phyloP scores from a whole-genome alignment of 2,329 filamentous ascomycete species.

The Nigrospora oryzae region DNA sequence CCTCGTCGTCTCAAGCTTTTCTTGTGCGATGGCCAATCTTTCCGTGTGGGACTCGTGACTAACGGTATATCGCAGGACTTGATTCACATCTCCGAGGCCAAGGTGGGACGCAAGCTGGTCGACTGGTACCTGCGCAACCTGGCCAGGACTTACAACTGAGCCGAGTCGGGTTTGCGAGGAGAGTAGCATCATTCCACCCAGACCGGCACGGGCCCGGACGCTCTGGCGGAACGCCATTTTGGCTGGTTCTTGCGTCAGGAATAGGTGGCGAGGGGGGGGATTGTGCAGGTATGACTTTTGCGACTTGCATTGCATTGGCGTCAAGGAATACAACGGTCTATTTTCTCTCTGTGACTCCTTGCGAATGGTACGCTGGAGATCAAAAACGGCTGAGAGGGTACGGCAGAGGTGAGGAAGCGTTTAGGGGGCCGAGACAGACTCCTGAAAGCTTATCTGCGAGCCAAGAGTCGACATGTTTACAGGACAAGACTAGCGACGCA shows the following conservation, averaged over 20 bases:
- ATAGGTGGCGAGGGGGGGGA: conserved; percentile 4
- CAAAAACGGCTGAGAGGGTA: too few relatives aligned
- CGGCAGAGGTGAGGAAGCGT: too few relatives aligned
- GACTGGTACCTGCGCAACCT: conserved; percentile 99
- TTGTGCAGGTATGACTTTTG: conserved; percentile 19
- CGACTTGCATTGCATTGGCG: conserved; percentile 29
- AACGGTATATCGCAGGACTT: conserved; percentile 55
- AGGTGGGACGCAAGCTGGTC: conserved; percentile 92
- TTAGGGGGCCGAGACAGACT: too few relatives aligned
- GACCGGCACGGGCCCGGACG: neutral
- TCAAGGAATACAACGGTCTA: conserved; percentile 15
- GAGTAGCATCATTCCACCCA: neutral
- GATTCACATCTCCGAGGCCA: conserved; percentile 97
- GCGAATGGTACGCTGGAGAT: too few relatives aligned
- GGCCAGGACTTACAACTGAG: conserved; percentile 77
- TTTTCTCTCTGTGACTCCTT: too few relatives aligned
- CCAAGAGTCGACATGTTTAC: too few relatives aligned
- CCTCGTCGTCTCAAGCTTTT: conserved; percentile 7
- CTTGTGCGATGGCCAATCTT: conserved; percentile 13
- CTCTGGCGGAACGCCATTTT: too few relatives aligned
- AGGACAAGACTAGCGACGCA: too few relatives aligned
- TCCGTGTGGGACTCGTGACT: conserved; percentile 11
- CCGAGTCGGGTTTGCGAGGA: neutral
- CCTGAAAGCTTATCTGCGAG: too few relatives aligned
- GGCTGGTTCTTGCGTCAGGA: too few relatives aligned